A percentile compares a stretch with the other conserved stretches of the same genome.
phyloP scores from a whole-genome alignment of 192 early-diverging fungal genomes.

The Spizellomyces sp. region DNA sequence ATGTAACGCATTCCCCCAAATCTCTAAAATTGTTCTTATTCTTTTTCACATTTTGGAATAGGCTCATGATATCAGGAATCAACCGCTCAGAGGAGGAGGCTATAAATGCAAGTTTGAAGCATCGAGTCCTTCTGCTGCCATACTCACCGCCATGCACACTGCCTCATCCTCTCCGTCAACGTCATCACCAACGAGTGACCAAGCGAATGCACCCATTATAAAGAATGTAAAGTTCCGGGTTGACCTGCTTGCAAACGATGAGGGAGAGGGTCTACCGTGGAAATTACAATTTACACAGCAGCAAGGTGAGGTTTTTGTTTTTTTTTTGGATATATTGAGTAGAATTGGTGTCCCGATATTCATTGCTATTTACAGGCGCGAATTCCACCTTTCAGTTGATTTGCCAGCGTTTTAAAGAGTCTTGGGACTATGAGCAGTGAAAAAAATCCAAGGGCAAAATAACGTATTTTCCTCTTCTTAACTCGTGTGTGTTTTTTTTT shows the following conservation, averaged over 20 bases:
- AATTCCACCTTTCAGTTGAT: conserved; percentile 35
- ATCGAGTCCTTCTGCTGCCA: background rate
- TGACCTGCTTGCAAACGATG: conserved; percentile 33
- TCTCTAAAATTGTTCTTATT: conserved; percentile 17
- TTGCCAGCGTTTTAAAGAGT: conserved; percentile 19
- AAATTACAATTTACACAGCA: conserved; percentile 46
- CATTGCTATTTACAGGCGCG: conserved; percentile 16
- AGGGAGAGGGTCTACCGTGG: background rate
- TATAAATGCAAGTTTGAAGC: conserved; percentile 41
- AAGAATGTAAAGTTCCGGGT: conserved; percentile 50
- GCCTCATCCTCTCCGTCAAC: conserved; percentile 2
- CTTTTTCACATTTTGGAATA: background rate
- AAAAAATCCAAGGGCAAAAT: no score
- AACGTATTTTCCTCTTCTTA: no score
- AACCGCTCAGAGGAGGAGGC: conserved; percentile 30
- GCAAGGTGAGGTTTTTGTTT: conserved; percentile 38
- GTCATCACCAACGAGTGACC: background rate
- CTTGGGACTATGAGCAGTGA: conserved; percentile 9
- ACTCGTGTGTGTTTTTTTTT: no score
- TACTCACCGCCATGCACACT: background rate
- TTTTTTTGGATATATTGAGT: background rate
- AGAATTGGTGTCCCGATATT: background rate
- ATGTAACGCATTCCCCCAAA: background rate
- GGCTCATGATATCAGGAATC: conserved; percentile 24
- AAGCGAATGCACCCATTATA: background rate